Evolutionary conservation across 495 filamentous ascomycete genomes (phyloP).

Genomic region (Beverwykella pulmonaria): DNA sequence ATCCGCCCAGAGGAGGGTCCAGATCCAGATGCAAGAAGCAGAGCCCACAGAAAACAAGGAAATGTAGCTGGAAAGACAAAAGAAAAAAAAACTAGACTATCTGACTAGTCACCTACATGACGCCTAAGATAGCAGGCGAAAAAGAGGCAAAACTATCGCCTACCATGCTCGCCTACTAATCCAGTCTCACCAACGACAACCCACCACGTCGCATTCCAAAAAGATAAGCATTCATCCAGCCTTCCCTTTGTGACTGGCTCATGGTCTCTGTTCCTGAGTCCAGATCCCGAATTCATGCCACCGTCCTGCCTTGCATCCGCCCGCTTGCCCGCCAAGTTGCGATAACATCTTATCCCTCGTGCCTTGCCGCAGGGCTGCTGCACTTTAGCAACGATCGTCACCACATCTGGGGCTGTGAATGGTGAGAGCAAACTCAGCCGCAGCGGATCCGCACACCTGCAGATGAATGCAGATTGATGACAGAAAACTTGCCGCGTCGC

Average conservation of each 20-base stretch:
- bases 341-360: slow-evolving; percentile 5
- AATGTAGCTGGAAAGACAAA: too few relatives aligned
- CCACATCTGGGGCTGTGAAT: background rate
- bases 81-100: too few relatives aligned
- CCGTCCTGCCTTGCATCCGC: background rate
- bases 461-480: background rate
- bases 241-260: background rate
- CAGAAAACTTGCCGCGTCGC: background rate
- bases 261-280: slow-evolving; percentile 5
- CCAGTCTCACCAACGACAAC: background rate
- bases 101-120: too few relatives aligned
- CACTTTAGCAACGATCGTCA: too few relatives aligned
- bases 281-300: background rate
- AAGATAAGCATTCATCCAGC: background rate
- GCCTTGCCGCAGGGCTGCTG: slow-evolving; percentile 18
- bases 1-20: too few relatives aligned
- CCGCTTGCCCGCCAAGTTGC: slow-evolving; percentile 12
- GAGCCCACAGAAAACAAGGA: too few relatives aligned
- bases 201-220: background rate
- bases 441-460: background rate
- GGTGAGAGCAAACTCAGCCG: background rate
- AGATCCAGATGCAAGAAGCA: too few relatives aligned
- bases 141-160: background rate
- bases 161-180: too few relatives aligned
- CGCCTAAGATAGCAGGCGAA: too few relatives aligned